phyloP scores from a whole-genome alignment of 306 rosid genomes.

The Arachis stenosperma region DNA sequence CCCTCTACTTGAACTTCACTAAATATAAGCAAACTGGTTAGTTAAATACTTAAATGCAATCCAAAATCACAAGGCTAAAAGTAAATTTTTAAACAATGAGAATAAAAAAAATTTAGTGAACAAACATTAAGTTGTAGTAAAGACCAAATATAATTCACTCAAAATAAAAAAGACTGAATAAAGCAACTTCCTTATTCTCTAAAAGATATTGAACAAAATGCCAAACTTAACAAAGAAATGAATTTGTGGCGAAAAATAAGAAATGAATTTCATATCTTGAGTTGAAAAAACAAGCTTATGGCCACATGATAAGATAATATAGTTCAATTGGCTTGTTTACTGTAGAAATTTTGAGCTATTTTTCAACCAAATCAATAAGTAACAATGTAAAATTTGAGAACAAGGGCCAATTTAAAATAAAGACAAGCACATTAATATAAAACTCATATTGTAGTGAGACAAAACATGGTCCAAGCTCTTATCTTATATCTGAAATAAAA shows the following conservation, averaged over 20 bases:
- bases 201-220: neutral
- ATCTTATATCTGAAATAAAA: slow-evolving; percentile 93
- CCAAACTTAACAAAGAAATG: neutral
- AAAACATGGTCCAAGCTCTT: slow-evolving; percentile 30
- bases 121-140: neutral
- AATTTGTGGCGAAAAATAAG: too few species aligned
- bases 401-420: neutral
- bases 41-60: slow-evolving; percentile 30
- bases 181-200: slow-evolving; percentile 5
- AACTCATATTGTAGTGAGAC: slow-evolving; percentile 16
- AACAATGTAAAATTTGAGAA: slow-evolving; percentile 13
- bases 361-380: slow-evolving; percentile 31
- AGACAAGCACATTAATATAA: neutral
- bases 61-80: slow-evolving; percentile 1
- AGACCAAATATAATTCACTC: neutral
- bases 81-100: slow-evolving; percentile 6
- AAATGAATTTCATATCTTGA: neutral
- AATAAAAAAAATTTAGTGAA: slow-evolving; percentile 3
- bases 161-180: slow-evolving; percentile 16
- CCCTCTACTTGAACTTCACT: slow-evolving; percentile 95
- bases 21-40: slow-evolving; percentile 43
- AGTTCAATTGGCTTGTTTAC: slow-evolving; percentile 12
- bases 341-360: slow-evolving; percentile 1
- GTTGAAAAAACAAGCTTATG: slow-evolving; percentile 22
- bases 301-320: slow-evolving; percentile 11